Percentiles rank a stretch among this genome's conserved stretches.
Evolutionary conservation across 257 asterid genomes (phyloP).

Genomic region (Solanum clarkiae): DNA sequence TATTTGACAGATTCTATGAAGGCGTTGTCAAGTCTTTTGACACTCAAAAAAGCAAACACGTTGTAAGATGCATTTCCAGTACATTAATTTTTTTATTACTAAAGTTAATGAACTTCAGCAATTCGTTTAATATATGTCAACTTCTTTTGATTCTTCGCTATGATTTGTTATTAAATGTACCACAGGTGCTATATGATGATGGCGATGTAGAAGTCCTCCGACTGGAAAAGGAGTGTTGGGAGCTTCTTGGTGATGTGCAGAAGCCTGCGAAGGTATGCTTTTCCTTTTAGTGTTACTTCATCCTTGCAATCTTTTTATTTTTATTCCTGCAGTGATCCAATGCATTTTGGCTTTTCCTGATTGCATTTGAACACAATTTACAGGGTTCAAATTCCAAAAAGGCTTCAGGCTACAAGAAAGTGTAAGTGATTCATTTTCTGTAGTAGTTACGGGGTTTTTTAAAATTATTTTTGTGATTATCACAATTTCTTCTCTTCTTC

Average conservation of each 20-base stretch:
- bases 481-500: background rate
- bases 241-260: constrained; percentile 14
- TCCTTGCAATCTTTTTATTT: background rate
- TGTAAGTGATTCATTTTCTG: constrained; percentile 35
- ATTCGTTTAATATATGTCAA: background rate
- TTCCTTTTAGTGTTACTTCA: background rate
- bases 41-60: constrained; percentile 70
- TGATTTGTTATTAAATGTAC: background rate
- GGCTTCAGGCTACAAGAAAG: constrained; percentile 32
- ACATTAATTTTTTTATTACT: background rate
- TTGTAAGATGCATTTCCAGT: constrained; percentile 42
- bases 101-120: background rate
- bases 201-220: constrained; percentile 51
- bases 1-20: constrained; percentile 59
- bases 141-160: background rate
- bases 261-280: constrained; percentile 31
- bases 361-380: constrained; percentile 11
- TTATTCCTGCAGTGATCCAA: background rate
- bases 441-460: background rate
- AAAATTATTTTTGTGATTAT: background rate
- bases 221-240: constrained; percentile 45
- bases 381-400: constrained; percentile 57
- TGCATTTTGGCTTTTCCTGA: constrained; percentile 1
- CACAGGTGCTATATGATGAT: constrained; percentile 42
- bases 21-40: constrained; percentile 86